Percentiles rank a stretch among this genome's conserved stretches.
Evolutionary conservation across 2,329 filamentous ascomycete genomes (phyloP).

Genomic region (Fusarium chlamydosporum): DNA sequence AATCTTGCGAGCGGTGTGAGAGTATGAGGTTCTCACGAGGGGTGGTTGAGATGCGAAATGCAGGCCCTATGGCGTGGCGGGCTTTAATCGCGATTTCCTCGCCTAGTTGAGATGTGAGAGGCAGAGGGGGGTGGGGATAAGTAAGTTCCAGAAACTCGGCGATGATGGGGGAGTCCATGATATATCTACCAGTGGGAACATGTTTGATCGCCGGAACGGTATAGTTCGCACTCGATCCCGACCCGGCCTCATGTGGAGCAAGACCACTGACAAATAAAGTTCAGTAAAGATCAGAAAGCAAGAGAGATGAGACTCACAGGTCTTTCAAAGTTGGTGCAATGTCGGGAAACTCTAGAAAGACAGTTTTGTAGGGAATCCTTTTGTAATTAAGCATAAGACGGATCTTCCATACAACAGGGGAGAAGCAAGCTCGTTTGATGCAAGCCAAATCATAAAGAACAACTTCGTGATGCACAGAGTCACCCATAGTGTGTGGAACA

Average conservation of each 20-base stretch:
- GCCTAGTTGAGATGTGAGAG: constrained; percentile 3
- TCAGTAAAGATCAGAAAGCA: rapidly evolving
- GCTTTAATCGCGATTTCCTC: constrained; percentile 8
- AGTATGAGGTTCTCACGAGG: constrained; percentile 24
- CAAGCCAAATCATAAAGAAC: constrained; percentile 27
- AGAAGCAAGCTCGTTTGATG: constrained; percentile 21
- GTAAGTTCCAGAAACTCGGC: constrained; percentile 14
- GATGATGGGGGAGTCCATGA: constrained; percentile 20
- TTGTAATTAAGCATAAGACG: constrained; percentile 33
- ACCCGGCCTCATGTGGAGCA: background rate
- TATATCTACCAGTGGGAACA: background rate
- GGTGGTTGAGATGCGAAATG: background rate
- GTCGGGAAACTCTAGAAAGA: constrained; percentile 26
- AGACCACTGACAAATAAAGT: background rate
- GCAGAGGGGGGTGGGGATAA: background rate
- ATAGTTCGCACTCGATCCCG: background rate
- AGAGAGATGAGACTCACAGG: background rate
- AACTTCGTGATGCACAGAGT: background rate
- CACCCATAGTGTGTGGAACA: background rate
- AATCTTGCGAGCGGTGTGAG: constrained; percentile 17
- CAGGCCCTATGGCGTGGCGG: constrained; percentile 1
- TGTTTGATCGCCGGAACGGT: constrained; percentile 24
- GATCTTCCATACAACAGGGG: constrained; percentile 19
- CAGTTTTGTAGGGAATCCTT: constrained; percentile 3
- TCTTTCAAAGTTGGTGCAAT: constrained; percentile 7